phyloP scores from a whole-genome alignment of 108 stramenopile species.

The Conticribra weissflogii region DNA sequence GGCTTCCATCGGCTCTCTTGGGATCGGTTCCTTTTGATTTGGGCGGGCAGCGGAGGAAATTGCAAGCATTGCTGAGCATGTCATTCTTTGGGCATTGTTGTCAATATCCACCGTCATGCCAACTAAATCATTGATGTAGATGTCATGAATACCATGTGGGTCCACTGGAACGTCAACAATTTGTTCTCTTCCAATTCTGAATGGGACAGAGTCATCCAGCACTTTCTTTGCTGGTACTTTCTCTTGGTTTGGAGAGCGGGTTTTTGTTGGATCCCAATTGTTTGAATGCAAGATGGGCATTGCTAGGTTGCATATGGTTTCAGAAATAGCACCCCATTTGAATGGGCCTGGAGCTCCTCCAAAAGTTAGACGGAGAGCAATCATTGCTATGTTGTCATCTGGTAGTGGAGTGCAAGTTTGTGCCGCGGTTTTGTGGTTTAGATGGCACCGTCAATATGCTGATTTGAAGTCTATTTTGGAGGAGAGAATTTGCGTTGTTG shows the following conservation, averaged over 20 bases:
- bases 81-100: neutral
- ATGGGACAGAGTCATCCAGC: slow-evolving; percentile 4
- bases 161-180: slow-evolving; percentile 29
- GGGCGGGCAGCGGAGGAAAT: neutral
- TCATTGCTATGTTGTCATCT: slow-evolving; percentile 1
- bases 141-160: slow-evolving; percentile 7
- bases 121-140: slow-evolving; percentile 22
- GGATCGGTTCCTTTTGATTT: neutral
- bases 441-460: slow-evolving; percentile 2
- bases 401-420: slow-evolving; percentile 31
- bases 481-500: neutral
- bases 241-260: slow-evolving; percentile 1
- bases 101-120: neutral
- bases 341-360: slow-evolving; percentile 31
- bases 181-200: slow-evolving; percentile 12
- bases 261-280: slow-evolving; percentile 20
- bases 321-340: slow-evolving; percentile 21
- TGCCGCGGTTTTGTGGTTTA: slow-evolving; percentile 3
- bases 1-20: neutral
- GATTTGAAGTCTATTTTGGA: slow-evolving; percentile 25
- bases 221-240: slow-evolving; percentile 2
- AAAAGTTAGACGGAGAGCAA: slow-evolving; percentile 28
- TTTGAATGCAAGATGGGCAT: slow-evolving; percentile 11
- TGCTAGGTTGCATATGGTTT: slow-evolving; percentile 22
- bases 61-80: neutral